These are phyloP conservation scores for Tricharina praecox DNA, from an alignment of 495 filamentous ascomycete species.

Conservation along the genomic window DNA sequence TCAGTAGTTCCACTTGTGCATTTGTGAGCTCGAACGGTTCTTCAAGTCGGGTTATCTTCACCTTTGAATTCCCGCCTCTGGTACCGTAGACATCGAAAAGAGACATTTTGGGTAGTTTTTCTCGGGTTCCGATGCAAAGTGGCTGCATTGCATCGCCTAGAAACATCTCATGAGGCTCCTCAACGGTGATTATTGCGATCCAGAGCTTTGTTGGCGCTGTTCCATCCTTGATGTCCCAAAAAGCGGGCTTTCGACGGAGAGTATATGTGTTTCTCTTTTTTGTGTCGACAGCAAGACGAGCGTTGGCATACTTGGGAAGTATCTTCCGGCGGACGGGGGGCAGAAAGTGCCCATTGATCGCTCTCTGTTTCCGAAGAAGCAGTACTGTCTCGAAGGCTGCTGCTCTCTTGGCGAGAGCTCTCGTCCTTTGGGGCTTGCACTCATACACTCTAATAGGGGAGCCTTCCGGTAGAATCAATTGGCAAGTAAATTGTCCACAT, in stretches of 20 bases:
- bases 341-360: constrained; percentile 55
- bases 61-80: constrained; percentile 38
- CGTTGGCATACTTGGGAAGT: constrained; percentile 75
- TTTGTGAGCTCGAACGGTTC: constrained; percentile 17
- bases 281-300: constrained; percentile 62
- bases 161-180: constrained; percentile 38
- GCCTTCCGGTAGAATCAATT: constrained; percentile 61
- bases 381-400: constrained; percentile 80
- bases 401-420: constrained; percentile 68
- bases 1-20: constrained; percentile 36
- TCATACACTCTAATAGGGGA: constrained; percentile 53
- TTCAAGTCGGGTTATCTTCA: constrained; percentile 34
- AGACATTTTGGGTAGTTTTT: constrained; percentile 46
- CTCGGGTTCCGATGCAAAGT: constrained; percentile 56
- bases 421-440: constrained; percentile 44
- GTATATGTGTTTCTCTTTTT: constrained; percentile 56
- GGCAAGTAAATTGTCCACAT: constrained; percentile 48
- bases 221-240: constrained; percentile 45
- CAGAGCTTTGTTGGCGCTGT: constrained; percentile 43
- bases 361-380: constrained; percentile 43
- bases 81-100: constrained; percentile 55
- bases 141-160: constrained; percentile 39
- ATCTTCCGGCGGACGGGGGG: constrained; percentile 51
- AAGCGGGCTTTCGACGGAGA: constrained; percentile 60
- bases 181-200: constrained; percentile 46